phyloP scores from a whole-genome alignment of 345 rosid species.

The Draba incana region DNA sequence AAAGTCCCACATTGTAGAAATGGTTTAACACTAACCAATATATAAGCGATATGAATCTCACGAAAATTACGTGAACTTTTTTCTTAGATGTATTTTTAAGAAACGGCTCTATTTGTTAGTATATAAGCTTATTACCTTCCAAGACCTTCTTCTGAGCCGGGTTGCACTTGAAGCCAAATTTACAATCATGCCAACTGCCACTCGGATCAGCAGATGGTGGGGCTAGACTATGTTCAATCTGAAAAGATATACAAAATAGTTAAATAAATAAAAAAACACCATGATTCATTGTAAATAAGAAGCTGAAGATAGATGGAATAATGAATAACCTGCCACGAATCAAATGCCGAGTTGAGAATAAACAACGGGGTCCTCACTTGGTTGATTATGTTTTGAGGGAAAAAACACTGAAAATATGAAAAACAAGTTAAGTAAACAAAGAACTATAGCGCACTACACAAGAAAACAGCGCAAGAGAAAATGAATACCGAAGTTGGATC shows the following conservation, averaged over 20 bases:
- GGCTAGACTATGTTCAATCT: constrained; percentile 37
- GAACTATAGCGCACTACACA: neutral
- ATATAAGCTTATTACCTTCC: constrained; percentile 20
- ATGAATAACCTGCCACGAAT: constrained; percentile 40
- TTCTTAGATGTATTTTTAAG: no score
- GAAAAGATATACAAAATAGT: neutral
- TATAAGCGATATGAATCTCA: no score
- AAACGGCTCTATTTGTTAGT: neutral
- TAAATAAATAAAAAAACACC: neutral
- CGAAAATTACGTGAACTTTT: no score
- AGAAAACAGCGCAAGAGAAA: neutral
- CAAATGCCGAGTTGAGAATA: constrained; percentile 42
- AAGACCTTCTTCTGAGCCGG: constrained; percentile 28
- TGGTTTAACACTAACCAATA: no score
- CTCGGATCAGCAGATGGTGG: constrained; percentile 39
- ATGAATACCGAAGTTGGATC: constrained; percentile 35
- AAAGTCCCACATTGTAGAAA: no score
- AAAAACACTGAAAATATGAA: constrained; percentile 30
- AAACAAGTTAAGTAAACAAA: neutral
- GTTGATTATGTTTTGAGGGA: constrained; percentile 41
- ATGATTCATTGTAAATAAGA: neutral
- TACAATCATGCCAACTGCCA: constrained; percentile 36
- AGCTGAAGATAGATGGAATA: neutral
- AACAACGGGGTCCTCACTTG: constrained; percentile 35
- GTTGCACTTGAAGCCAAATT: constrained; percentile 22